Evolutionary conservation across 1,139 yeast species (phyloP).

Genomic region (Kluyveromyces sp.): DNA sequence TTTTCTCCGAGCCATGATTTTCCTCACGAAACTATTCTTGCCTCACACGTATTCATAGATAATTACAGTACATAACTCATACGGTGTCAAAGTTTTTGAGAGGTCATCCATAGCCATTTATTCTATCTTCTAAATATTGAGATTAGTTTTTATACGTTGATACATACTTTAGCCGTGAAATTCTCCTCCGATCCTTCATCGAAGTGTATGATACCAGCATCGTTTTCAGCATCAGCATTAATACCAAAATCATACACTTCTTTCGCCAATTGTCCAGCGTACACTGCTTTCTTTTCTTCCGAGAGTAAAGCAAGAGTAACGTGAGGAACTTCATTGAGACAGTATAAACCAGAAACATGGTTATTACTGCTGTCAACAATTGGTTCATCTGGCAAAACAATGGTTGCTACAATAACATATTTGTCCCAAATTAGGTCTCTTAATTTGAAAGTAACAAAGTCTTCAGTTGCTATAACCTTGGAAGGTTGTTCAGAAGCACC

Average conservation of each 20-base stretch:
- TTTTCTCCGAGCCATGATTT: slow-evolving; percentile 14
- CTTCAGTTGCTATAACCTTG: slow-evolving; percentile 10
- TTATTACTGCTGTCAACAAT: slow-evolving; percentile 25
- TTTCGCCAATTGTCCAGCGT: slow-evolving; percentile 28
- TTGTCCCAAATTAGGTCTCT: slow-evolving; percentile 43
- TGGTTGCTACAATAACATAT: slow-evolving; percentile 51
- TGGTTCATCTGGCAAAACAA: slow-evolving; percentile 30
- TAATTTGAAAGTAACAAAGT: slow-evolving; percentile 36
- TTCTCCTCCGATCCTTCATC: slow-evolving; percentile 7
- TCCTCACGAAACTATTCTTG: neutral
- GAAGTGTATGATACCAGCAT: slow-evolving; percentile 8
- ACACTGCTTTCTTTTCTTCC: slow-evolving; percentile 42
- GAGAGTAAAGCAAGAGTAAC: slow-evolving; percentile 65
- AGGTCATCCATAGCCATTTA: too few species aligned
- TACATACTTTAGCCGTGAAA: slow-evolving; percentile 17
- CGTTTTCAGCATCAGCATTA: neutral
- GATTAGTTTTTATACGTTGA: slow-evolving; percentile 11
- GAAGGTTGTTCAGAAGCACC: slow-evolving; percentile 1
- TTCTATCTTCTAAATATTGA: neutral
- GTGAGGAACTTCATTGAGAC: slow-evolving; percentile 50
- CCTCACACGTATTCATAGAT: too few species aligned
- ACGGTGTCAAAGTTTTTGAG: too few species aligned
- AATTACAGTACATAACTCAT: too few species aligned
- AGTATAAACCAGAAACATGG: slow-evolving; percentile 22
- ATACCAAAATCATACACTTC: slow-evolving; percentile 2